Percentiles rank a stretch among this genome's conserved stretches.
phyloP scores from a whole-genome alignment of 2,329 filamentous ascomycete genomes.

The Cytospora schulzeri region DNA sequence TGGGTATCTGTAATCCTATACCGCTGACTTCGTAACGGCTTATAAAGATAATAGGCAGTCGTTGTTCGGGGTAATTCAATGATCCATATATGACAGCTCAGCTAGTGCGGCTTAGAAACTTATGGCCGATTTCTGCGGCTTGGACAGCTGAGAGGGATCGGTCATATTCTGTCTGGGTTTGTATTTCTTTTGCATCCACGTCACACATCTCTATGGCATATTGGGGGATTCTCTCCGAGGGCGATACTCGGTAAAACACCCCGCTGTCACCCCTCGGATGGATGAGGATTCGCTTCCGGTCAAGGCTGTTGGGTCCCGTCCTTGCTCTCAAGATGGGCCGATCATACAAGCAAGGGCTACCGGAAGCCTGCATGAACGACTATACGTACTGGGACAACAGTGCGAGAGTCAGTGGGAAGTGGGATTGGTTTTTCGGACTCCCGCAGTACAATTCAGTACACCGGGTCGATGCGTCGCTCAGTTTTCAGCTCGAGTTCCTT shows the following conservation, averaged over 20 bases:
- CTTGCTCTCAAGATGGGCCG: background rate
- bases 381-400: slow-evolving; percentile 1
- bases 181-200: background rate
- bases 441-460: background rate
- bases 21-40: background rate
- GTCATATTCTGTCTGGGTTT: slow-evolving; percentile 2
- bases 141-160: background rate
- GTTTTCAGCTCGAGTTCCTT: background rate
- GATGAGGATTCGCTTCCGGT: background rate
- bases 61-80: background rate
- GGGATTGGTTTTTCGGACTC: background rate
- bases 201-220: background rate
- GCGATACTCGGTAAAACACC: background rate
- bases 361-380: slow-evolving; percentile 13
- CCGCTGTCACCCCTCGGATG: slow-evolving; percentile 1
- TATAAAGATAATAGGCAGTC: background rate
- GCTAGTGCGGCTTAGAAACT: background rate
- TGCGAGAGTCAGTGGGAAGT: slow-evolving; percentile 5
- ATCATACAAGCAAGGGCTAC: slow-evolving; percentile 2
- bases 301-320: background rate
- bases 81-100: slow-evolving; percentile 10
- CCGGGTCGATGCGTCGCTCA: background rate
- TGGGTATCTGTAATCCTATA: background rate
- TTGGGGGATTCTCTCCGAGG: background rate
- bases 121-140: slow-evolving; percentile 1